phyloP scores from a whole-genome alignment of 2,329 filamentous ascomycete species.

The Penicillium sp. region DNA sequence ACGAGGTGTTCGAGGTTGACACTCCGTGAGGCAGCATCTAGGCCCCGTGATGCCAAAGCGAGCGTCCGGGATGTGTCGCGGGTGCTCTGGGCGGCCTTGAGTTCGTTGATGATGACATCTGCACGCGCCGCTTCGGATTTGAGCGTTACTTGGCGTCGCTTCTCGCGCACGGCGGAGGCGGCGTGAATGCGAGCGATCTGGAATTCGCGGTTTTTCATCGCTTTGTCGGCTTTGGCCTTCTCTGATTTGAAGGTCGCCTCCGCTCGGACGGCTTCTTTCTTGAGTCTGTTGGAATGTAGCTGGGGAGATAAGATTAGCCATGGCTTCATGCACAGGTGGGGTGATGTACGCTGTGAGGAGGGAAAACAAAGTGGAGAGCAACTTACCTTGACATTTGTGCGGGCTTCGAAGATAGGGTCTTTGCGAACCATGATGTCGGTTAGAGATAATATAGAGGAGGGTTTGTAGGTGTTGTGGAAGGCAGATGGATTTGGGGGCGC shows the following conservation, averaged over 20 bases:
- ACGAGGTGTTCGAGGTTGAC: conserved; percentile 46
- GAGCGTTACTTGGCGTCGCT: conserved; percentile 45
- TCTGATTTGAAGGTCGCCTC: conserved; percentile 47
- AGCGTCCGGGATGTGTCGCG: conserved; percentile 46
- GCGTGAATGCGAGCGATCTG: conserved; percentile 50
- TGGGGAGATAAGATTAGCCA: conserved; percentile 15
- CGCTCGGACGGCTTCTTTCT: conserved; percentile 46
- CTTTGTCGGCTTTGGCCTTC: conserved; percentile 47
- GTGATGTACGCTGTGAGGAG: background rate
- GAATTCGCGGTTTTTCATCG: conserved; percentile 48
- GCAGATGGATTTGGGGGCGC: conserved; percentile 8
- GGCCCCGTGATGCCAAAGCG: conserved; percentile 42
- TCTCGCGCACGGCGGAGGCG: conserved; percentile 45
- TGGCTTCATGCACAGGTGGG: background rate
- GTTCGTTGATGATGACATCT: conserved; percentile 49
- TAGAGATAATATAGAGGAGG: background rate
- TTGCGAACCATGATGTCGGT: conserved; percentile 36
- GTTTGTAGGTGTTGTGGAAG: background rate
- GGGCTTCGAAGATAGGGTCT: conserved; percentile 42
- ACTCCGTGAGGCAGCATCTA: conserved; percentile 44
- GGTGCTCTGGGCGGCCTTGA: conserved; percentile 48
- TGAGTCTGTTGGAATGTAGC: conserved; percentile 48
- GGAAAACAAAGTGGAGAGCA: background rate
- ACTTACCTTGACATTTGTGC: conserved; percentile 41
- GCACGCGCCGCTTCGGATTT: conserved; percentile 46